phyloP scores from a whole-genome alignment of 179 eudicot species.

The Carnegiea gigantea region DNA sequence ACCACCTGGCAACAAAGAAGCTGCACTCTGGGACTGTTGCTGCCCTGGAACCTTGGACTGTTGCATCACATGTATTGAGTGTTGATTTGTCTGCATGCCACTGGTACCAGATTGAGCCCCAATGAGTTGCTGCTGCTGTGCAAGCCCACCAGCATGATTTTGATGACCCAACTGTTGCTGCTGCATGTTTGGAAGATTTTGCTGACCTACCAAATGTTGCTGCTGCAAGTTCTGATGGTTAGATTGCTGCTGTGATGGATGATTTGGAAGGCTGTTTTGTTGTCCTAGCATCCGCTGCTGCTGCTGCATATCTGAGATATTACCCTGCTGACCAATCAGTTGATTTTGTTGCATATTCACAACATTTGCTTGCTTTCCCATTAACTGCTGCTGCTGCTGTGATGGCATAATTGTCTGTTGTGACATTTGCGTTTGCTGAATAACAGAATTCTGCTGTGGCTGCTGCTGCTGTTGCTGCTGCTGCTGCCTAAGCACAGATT shows the following conservation, averaged over 20 bases:
- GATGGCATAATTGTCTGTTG: conserved; percentile 50
- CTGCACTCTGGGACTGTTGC: conserved; percentile 54
- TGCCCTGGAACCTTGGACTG: conserved; percentile 61
- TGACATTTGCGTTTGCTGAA: conserved; percentile 50
- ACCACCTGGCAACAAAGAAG: conserved; percentile 44
- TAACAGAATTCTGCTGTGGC: conserved; percentile 48
- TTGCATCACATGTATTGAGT: conserved; percentile 60
- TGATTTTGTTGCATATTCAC: conserved; percentile 65
- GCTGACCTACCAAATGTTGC: conserved; percentile 69
- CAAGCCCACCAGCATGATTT: conserved; percentile 43
- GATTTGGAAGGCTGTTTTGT: conserved; percentile 57
- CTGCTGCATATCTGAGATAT: conserved; percentile 69
- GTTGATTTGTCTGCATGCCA: conserved; percentile 62
- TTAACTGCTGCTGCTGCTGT: conserved; percentile 51
- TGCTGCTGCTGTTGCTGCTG: conserved; percentile 46
- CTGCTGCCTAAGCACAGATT: conserved; percentile 36
- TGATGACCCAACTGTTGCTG: conserved; percentile 69
- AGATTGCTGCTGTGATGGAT: conserved; percentile 58
- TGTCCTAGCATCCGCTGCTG: conserved; percentile 70
- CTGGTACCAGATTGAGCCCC: conserved; percentile 66
- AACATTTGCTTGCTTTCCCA: conserved; percentile 58
- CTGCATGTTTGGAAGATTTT: conserved; percentile 56
- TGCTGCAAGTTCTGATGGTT: conserved; percentile 41
- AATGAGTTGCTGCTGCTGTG: conserved; percentile 42
- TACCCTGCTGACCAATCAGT: conserved; percentile 61